Evolutionary conservation across 352 stramenopile genomes (phyloP).

Genomic region (Globisporangium heterothallicum): DNA sequence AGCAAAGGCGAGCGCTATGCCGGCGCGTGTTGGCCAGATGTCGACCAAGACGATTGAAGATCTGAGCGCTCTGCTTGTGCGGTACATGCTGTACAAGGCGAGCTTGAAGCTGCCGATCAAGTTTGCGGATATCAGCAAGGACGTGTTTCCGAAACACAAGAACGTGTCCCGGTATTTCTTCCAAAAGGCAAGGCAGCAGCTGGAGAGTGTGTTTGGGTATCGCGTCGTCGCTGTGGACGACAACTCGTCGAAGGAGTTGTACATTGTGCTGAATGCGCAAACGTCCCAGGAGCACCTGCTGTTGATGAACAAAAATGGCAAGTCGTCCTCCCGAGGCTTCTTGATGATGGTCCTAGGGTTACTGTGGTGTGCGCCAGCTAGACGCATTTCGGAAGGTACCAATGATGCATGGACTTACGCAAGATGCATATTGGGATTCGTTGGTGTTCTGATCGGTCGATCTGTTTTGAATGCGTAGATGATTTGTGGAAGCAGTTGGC

Average conservation of each 20-base stretch:
- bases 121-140: conserved; percentile 80
- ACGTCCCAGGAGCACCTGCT: conserved; percentile 70
- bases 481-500: conserved; percentile 77
- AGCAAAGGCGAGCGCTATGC: conserved; percentile 25
- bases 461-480: conserved; percentile 24
- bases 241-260: conserved; percentile 56
- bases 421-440: background rate
- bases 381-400: conserved; percentile 66
- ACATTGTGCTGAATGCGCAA: conserved; percentile 71
- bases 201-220: conserved; percentile 76
- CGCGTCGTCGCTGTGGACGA: conserved; percentile 69
- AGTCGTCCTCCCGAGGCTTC: conserved; percentile 49
- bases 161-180: conserved; percentile 81
- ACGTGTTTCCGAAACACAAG: conserved; percentile 76
- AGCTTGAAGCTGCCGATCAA: conserved; percentile 72
- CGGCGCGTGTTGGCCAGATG: conserved; percentile 41
- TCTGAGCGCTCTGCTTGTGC: conserved; percentile 67
- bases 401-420: background rate
- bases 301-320: conserved; percentile 71
- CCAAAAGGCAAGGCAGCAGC: conserved; percentile 63
- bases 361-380: conserved; percentile 67
- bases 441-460: background rate
- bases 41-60: conserved; percentile 64
- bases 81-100: conserved; percentile 84
- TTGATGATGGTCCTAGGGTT: conserved; percentile 81